Evolutionary conservation across 2,329 filamentous ascomycete genomes (phyloP), one percentile per base, ranked within the genome.

Genomic region (Pseudovirgaria hyperparasitica): DNA sequence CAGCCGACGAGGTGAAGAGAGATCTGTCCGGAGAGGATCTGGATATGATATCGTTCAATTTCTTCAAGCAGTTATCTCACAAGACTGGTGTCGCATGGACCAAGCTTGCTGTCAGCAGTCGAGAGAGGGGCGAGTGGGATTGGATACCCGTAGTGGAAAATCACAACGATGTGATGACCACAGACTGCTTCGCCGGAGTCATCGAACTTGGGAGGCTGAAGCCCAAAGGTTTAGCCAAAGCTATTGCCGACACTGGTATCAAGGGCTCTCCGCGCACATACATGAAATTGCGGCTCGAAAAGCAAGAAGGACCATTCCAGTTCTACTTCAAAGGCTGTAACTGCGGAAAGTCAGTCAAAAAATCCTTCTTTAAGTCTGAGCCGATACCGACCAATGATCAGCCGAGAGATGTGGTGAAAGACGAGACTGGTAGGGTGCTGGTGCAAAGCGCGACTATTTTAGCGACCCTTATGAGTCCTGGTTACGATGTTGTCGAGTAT

Each of bases 11-110:
- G 25, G 26, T 36, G 9, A 30, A 32, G 14, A 28, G n/a, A 5
- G 23, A 38, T n/a, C 18, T 41, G 32, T 25, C 22, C 9, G 37
- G 37, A 16, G 32, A 34, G 14, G 32, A 40, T 14, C 36, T 41
- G 12, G 38, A 45, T 16, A 40, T 30, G 26, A 40, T 46, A 12
- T 44, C 43, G 4, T 44, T 42, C 28, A 31, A 29, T 11, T 46
- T 46, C 28, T 48, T 45, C 30, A 44, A 38, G 27, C 36, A 41
- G 22, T 34, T 48, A 7, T 46, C 43, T 9, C 22, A 21, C 8
- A 39, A 38, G 31, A 46, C 44, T 1, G 41, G 33, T 4, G 13
- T 22, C 15, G 43, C 43, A 2, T 48, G 42, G 42, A 48, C 43
- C 2, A 45, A 38, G 19, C 41, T 48, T 15, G 37, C 41, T 3